Evolutionary conservation across 805 yeast genomes (phyloP).

Genomic region (Kuraishia hungarica): DNA sequence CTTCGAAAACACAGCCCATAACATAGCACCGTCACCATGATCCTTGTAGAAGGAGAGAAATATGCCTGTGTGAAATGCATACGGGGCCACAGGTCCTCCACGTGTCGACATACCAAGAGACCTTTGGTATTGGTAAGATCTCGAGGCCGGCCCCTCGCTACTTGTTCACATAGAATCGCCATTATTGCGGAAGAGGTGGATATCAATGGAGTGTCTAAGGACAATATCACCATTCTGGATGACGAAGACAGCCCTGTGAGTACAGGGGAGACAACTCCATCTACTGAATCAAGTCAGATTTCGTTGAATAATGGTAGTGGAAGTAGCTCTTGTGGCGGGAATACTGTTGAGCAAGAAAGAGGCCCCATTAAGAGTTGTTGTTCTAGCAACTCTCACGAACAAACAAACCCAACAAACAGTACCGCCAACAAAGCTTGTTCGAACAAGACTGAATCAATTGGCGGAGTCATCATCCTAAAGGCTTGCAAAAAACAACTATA

Average conservation of each 20-base stretch:
- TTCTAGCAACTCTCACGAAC: too few species aligned
- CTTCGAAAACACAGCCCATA: too few species aligned
- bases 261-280: neutral
- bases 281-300: neutral
- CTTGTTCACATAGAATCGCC: constrained; percentile 50
- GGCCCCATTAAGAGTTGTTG: too few species aligned
- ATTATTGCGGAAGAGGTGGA: constrained; percentile 35
- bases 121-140: constrained; percentile 80
- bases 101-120: constrained; percentile 74
- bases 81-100: constrained; percentile 85
- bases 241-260: neutral
- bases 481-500: constrained; percentile 26
- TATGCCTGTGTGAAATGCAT: constrained; percentile 85
- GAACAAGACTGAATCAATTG: neutral
- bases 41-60: constrained; percentile 68
- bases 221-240: neutral
- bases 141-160: constrained; percentile 78
- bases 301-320: neutral
- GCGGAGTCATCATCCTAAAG: constrained; percentile 19
- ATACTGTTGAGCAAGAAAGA: too few species aligned
- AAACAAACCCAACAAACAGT: neutral
- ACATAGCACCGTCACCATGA: constrained; percentile 36
- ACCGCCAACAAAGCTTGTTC: neutral
- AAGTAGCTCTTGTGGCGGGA: neutral
- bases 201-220: neutral